Base-by-base conservation (phyloP, 176 grass and related monocot species). In the Aechmea fasciata region DNA sequence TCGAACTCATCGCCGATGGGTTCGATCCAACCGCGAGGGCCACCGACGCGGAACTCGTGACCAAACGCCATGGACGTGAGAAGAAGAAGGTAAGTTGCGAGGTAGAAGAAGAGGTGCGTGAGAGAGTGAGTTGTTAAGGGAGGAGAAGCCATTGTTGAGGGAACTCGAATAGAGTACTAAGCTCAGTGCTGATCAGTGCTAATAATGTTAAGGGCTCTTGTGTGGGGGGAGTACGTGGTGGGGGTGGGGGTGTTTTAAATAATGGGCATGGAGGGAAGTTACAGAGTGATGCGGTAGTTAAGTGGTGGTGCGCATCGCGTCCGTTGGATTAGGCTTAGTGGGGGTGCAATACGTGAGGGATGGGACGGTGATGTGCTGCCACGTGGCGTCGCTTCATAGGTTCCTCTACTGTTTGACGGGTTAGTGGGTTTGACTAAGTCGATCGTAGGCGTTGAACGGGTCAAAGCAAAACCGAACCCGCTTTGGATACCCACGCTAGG, bases 1-100 rank as follows among this genome's bases (percentile, higher is more conserved):
- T 87, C 87, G 47, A 69, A 64, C 63, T 74, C 80, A n/a, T 83
- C 84, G 49, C 76, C 79, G 9, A 69, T 7, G 10, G 91, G 91
- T 33, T 87, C 41, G 1, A 41, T 13, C 91, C 91, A 91, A 14
- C 84, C 87, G 3, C 69, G 50, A 50, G 41, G 65, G 15, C 87
- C 80, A 51, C 91, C 91, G 52, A 96, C 91, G 6, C 19, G 77
- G 80, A 74, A 88, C 75, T 85, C 52, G 23, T 71, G 10, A 23
- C 69, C n/a, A 11, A 69, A 47, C 17, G 23, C 52, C 0, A 74
- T 53, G 1, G 69, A 71, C 2, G 3, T 50, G 33, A 90, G 78
- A 3, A 87, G 78, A 3, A 87, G 26, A 63, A 82, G 25, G 52
- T 7, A 80, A 62, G 74, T 68, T 13, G 74, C n/a, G 3, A 73